phyloP scores from a whole-genome alignment of 192 early-diverging fungal genomes.

The Spizellomyces sp. region DNA sequence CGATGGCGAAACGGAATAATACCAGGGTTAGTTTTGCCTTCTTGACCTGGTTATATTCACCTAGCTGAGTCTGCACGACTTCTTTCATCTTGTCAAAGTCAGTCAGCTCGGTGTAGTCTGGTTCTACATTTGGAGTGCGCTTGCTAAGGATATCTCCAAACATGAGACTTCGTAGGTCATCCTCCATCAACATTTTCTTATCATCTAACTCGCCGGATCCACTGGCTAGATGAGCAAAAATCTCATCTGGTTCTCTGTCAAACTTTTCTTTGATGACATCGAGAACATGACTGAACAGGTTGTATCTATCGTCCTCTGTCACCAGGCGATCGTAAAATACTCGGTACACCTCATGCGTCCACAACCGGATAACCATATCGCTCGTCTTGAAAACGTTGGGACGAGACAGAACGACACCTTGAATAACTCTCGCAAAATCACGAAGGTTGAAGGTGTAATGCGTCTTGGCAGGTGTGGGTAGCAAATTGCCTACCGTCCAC shows the following conservation, averaged over 20 bases:
- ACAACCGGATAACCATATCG: slow-evolving; percentile 52
- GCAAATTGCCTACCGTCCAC: slow-evolving; percentile 57
- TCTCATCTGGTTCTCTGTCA: slow-evolving; percentile 47
- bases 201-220: slow-evolving; percentile 39
- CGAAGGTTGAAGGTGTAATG: slow-evolving; percentile 70
- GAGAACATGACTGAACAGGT: slow-evolving; percentile 46
- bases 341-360: slow-evolving; percentile 63
- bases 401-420: slow-evolving; percentile 58
- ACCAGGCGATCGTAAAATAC: slow-evolving; percentile 64
- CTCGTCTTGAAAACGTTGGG: slow-evolving; percentile 45
- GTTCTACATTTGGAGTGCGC: slow-evolving; percentile 30
- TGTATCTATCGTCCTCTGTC: slow-evolving; percentile 54
- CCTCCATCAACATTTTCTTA: slow-evolving; percentile 58
- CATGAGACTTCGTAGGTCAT: slow-evolving; percentile 57
- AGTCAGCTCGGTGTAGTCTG: slow-evolving; percentile 55
- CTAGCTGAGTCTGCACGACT: slow-evolving; percentile 42
- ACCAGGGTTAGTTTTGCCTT: slow-evolving; percentile 64
- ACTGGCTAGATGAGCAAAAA: slow-evolving; percentile 51
- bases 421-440: slow-evolving; percentile 61
- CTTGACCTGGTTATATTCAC: slow-evolving; percentile 64
- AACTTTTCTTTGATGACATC: slow-evolving; percentile 51
- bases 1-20: slow-evolving; percentile 66
- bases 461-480: slow-evolving; percentile 67
- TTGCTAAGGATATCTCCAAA: slow-evolving; percentile 58
- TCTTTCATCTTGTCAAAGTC: slow-evolving; percentile 58